phyloP scores from a whole-genome alignment of 2,329 filamentous ascomycete genomes.

The Arachnopeziza araneosa region DNA sequence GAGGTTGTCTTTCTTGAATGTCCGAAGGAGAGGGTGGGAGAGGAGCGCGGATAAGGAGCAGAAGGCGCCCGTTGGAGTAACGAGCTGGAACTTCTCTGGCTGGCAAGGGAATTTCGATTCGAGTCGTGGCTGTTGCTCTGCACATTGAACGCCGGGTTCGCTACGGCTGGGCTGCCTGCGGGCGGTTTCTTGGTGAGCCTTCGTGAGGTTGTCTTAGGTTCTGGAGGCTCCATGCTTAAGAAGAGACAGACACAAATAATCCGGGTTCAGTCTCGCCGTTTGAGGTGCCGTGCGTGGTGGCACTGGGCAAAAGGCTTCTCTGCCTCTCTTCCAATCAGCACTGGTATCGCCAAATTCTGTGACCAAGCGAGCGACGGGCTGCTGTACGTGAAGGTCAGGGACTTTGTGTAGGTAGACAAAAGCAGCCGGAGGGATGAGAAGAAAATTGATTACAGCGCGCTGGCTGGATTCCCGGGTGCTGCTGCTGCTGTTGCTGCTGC shows the following conservation, averaged over 20 bases:
- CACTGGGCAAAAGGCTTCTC: background rate
- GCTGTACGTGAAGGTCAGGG: background rate
- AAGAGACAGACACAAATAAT: background rate
- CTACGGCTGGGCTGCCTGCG: constrained; percentile 10
- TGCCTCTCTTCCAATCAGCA: background rate
- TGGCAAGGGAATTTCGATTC: constrained; percentile 47
- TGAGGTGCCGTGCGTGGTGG: background rate
- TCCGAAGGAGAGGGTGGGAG: constrained; percentile 14
- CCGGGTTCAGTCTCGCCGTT: background rate
- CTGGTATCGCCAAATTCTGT: background rate
- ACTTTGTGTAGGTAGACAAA: background rate
- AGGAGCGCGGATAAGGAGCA: constrained; percentile 56
- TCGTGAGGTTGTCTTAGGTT: constrained; percentile 37
- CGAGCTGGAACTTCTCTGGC: constrained; percentile 40
- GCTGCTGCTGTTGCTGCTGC: too few relatives aligned
- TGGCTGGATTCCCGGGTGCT: background rate
- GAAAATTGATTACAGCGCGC: background rate
- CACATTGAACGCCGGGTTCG: constrained; percentile 42
- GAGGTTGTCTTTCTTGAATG: constrained; percentile 37
- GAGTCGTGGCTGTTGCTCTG: constrained; percentile 42
- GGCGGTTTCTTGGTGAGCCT: constrained; percentile 52
- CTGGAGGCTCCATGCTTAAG: constrained; percentile 22
- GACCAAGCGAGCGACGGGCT: background rate
- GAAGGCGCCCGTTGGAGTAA: constrained; percentile 41
- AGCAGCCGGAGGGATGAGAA: background rate